Conservation (phyloP, 805 yeast species). For the Danielia oregonensis region DNA sequence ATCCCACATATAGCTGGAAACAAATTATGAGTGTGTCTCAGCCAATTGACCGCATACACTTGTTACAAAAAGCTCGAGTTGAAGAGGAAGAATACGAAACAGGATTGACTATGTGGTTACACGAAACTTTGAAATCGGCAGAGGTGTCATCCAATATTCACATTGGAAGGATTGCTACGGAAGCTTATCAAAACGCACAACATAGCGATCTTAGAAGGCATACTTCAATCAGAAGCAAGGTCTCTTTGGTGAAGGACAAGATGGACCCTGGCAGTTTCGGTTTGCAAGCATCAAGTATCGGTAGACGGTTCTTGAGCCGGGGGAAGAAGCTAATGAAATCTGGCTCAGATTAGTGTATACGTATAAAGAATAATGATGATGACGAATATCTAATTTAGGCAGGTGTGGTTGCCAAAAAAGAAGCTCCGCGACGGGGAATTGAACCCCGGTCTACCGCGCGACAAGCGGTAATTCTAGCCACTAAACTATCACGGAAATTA, state of each 20-base stretch:
- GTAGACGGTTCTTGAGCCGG: slow-evolving; percentile 52
- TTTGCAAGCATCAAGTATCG: slow-evolving; percentile 49
- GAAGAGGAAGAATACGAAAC: slow-evolving; percentile 46
- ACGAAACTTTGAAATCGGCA: slow-evolving; percentile 37
- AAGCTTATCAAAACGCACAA: slow-evolving; percentile 64
- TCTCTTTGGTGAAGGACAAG: slow-evolving; percentile 47
- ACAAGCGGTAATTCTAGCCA: slow-evolving; percentile 21
- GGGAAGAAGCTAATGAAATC: slow-evolving; percentile 50
- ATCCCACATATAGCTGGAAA: slow-evolving; percentile 41
- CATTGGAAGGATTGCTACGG: slow-evolving; percentile 54
- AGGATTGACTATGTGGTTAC: slow-evolving; percentile 58
- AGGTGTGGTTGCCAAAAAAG: slow-evolving; percentile 1
- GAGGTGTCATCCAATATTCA: slow-evolving; percentile 33
- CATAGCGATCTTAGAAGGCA: slow-evolving; percentile 49
- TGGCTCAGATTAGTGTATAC: slow-evolving; percentile 8
- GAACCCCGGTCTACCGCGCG: slow-evolving; percentile 23
- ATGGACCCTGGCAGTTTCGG: slow-evolving; percentile 40
- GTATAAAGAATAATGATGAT: background rate
- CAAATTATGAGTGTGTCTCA: slow-evolving; percentile 37
- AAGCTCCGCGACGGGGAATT: slow-evolving; percentile 20
- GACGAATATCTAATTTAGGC: background rate
- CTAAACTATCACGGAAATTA: slow-evolving; percentile 18
- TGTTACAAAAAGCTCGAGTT: slow-evolving; percentile 39
- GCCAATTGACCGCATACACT: slow-evolving; percentile 39
- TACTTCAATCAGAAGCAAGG: slow-evolving; percentile 45